Percentiles rank a stretch among this genome's conserved stretches.
Evolutionary conservation across 2,329 filamentous ascomycete genomes (phyloP).

Genomic region (Pseudocercospora musae): DNA sequence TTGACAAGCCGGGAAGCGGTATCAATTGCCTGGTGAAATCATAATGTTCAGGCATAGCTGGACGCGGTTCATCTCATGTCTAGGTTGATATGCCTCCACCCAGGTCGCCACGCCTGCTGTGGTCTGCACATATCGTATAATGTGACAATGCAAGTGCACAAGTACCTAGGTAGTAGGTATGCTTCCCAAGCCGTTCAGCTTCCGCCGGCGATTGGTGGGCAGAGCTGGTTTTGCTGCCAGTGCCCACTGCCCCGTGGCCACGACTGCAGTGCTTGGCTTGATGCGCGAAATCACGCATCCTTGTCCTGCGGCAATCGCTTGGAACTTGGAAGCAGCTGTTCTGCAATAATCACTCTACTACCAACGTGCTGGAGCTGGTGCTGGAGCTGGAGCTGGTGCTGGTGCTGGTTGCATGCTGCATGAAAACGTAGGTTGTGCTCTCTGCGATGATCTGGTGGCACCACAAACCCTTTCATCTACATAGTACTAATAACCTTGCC

Average conservation of each 20-base stretch:
- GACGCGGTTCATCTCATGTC: too few species aligned
- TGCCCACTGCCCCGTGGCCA: too few species aligned
- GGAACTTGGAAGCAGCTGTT: conserved; percentile 15
- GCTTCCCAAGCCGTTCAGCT: neutral
- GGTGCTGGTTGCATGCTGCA: conserved; percentile 19
- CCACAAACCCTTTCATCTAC: neutral
- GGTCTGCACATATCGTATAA: too few species aligned
- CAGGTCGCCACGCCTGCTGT: neutral
- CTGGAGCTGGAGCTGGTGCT: too few species aligned
- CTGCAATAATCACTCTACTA: too few species aligned
- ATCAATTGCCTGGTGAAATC: too few species aligned
- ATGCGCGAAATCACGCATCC: conserved; percentile 10
- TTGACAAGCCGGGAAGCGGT: neutral
- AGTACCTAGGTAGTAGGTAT: too few species aligned
- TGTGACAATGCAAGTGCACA: neutral
- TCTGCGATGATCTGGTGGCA: conserved; percentile 7
- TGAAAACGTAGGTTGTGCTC: conserved; percentile 16
- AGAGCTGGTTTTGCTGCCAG: neutral
- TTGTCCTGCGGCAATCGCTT: conserved; percentile 15
- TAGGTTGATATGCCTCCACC: too few species aligned
- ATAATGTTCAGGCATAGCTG: too few species aligned
- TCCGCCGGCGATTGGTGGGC: neutral
- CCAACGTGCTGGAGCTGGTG: conserved; percentile 19
- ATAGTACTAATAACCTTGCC: neutral
- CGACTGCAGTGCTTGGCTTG: too few species aligned